These are phyloP conservation scores for Nannizziopsis barbatae DNA, from an alignment of 2,329 filamentous ascomycete species.

Conservation along the genomic window DNA sequence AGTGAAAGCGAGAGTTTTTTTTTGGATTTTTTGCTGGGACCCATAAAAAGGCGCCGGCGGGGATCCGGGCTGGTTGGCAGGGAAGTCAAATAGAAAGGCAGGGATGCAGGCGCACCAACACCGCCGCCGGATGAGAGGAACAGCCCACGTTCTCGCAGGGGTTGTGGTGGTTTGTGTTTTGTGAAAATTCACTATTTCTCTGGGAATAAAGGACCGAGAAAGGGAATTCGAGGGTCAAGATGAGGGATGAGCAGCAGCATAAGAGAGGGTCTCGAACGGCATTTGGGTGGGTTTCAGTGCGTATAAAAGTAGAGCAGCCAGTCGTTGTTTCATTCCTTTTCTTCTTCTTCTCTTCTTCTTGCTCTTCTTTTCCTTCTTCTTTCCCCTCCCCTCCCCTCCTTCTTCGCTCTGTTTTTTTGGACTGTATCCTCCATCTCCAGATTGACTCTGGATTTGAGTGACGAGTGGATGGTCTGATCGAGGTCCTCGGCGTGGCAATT, in stretches of 20 bases:
- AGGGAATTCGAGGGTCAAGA: not conserved
- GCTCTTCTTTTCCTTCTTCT: not conserved
- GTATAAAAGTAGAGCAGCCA: not conserved
- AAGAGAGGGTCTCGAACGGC: too few species aligned
- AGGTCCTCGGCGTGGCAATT: too few species aligned
- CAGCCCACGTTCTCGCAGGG: slow-evolving; percentile 7
- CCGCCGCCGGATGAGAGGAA: not conserved
- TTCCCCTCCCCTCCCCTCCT: not conserved
- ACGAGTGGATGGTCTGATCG: too few species aligned
- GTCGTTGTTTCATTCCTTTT: not conserved
- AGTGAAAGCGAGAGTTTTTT: too few species aligned
- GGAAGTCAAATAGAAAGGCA: not conserved
- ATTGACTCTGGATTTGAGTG: too few species aligned
- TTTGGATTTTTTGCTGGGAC: too few species aligned
- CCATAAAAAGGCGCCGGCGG: too few species aligned
- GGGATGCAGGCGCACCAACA: slow-evolving; percentile 1
- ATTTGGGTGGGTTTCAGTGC: too few species aligned
- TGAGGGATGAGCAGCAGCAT: not conserved
- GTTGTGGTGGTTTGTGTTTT: not conserved
- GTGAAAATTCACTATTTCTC: too few species aligned
- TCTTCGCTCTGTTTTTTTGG: not conserved
- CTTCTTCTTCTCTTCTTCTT: not conserved
- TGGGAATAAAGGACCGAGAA: not conserved
- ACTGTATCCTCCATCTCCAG: too few species aligned
- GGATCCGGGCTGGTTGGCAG: too few species aligned